A percentile compares a stretch with the other conserved stretches of the same genome.
Conservation (phyloP, 2,329 filamentous ascomycete species). For the Magnaporthiopsis poae region DNA sequence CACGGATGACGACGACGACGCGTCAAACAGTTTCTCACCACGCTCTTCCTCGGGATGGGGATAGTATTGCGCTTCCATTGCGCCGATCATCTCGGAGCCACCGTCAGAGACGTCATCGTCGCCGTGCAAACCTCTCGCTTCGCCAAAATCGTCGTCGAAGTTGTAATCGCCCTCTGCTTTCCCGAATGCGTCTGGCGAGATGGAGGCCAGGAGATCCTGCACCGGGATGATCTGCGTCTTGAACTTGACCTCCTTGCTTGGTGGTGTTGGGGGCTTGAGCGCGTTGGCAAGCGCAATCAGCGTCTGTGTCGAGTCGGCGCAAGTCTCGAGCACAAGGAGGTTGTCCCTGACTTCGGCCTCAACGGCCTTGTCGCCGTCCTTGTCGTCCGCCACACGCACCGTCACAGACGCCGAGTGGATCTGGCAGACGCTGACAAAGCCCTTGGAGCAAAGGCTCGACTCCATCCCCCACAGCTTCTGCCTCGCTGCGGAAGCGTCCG, state of each 20-base stretch:
- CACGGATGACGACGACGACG: conserved; percentile 25
- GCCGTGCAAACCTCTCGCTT: conserved; percentile 26
- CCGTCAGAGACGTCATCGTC: conserved; percentile 7
- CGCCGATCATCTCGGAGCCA: not conserved
- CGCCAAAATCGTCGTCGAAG: conserved; percentile 53
- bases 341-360: conserved; percentile 78
- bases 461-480: conserved; percentile 36
- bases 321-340: conserved; percentile 82
- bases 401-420: conserved; percentile 69
- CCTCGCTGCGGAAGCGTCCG: conserved; percentile 14
- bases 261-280: conserved; percentile 71
- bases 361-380: conserved; percentile 54
- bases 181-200: conserved; percentile 75
- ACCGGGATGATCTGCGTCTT: conserved; percentile 78
- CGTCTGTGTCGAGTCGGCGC: conserved; percentile 93
- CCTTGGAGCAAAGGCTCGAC: conserved; percentile 50
- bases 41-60: conserved; percentile 17
- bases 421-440: conserved; percentile 78
- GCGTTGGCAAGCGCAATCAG: conserved; percentile 70
- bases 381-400: conserved; percentile 49
- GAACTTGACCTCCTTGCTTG: conserved; percentile 75
- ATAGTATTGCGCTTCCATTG: conserved; percentile 4
- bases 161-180: conserved; percentile 51
- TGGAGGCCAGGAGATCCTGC: conserved; percentile 78
- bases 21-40: conserved; percentile 40